Conservation (phyloP, 225 moss, liverwort and hornwort genomes). For the Sphagnum tenellum region DNA sequence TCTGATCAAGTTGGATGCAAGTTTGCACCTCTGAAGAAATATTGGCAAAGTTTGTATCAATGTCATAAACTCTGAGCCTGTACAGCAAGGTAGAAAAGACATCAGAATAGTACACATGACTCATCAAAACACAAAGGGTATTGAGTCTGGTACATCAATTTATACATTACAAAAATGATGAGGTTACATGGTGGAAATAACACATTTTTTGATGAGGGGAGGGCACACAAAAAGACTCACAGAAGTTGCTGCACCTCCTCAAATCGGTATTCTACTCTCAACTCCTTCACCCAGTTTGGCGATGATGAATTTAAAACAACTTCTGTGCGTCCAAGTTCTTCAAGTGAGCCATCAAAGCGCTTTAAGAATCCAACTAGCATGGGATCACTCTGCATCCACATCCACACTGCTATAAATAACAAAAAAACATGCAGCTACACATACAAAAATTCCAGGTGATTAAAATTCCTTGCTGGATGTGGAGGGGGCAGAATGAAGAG, state of each 20-base stretch:
- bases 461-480: too few species aligned
- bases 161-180: too few species aligned
- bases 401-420: too few species aligned
- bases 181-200: too few species aligned
- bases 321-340: slow-evolving; percentile 45
- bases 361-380: slow-evolving; percentile 42
- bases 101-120: neutral
- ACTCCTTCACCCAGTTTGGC: slow-evolving; percentile 40
- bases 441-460: too few species aligned
- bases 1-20: neutral
- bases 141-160: too few species aligned
- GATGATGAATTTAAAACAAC: slow-evolving; percentile 35
- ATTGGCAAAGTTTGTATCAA: slow-evolving; percentile 33
- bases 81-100: neutral
- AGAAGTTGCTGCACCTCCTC: slow-evolving; percentile 41
- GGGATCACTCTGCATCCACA: slow-evolving; percentile 34
- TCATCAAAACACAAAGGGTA: too few species aligned
- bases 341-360: slow-evolving; percentile 16
- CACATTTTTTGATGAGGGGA: too few species aligned
- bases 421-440: too few species aligned
- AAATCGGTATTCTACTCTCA: slow-evolving; percentile 41
- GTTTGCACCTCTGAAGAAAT: slow-evolving; percentile 26
- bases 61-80: slow-evolving; percentile 42
- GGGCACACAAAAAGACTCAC: slow-evolving; percentile 13
- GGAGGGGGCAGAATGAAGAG: too few species aligned